Evolutionary conservation across 1,139 yeast species (phyloP).

Genomic region (Kazachstania sp.): DNA sequence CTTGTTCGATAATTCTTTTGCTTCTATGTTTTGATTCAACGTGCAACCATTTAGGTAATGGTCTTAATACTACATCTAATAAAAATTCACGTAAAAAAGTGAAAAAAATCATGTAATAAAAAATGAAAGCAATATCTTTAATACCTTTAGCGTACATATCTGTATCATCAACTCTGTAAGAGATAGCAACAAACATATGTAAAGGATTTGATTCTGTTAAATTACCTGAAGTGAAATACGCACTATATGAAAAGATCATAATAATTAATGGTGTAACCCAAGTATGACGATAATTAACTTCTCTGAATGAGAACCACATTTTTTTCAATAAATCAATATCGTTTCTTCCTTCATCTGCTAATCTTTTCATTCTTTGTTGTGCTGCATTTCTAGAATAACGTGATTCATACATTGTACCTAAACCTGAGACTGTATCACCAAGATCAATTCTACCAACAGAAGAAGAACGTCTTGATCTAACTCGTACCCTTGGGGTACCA

Average conservation of each 20-base stretch:
- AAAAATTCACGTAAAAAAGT: constrained; percentile 84
- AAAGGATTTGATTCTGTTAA: constrained; percentile 52
- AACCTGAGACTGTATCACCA: constrained; percentile 23
- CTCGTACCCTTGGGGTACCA: constrained; percentile 2
- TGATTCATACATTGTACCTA: constrained; percentile 21
- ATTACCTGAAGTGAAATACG: constrained; percentile 45
- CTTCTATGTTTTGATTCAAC: constrained; percentile 44
- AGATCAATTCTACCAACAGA: constrained; percentile 25
- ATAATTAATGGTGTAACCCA: constrained; percentile 68
- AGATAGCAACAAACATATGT: constrained; percentile 55
- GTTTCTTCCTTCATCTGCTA: constrained; percentile 15
- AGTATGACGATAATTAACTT: constrained; percentile 59
- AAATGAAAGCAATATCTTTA: constrained; percentile 73
- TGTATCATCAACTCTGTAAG: constrained; percentile 47
- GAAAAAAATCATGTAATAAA: constrained; percentile 75
- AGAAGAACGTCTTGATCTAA: constrained; percentile 24
- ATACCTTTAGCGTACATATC: constrained; percentile 72
- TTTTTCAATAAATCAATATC: constrained; percentile 32
- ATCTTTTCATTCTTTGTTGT: constrained; percentile 17
- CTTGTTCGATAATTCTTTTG: constrained; percentile 86
- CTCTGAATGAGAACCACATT: constrained; percentile 48
- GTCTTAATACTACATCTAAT: constrained; percentile 75
- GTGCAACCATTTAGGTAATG: constrained; percentile 51
- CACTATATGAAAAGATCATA: constrained; percentile 33
- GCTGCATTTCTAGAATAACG: constrained; percentile 21